Evolutionary conservation across 2,329 filamentous ascomycete genomes (phyloP), one percentile per base, ranked within the genome.

Genomic region (Aspergillus versicolor): DNA sequence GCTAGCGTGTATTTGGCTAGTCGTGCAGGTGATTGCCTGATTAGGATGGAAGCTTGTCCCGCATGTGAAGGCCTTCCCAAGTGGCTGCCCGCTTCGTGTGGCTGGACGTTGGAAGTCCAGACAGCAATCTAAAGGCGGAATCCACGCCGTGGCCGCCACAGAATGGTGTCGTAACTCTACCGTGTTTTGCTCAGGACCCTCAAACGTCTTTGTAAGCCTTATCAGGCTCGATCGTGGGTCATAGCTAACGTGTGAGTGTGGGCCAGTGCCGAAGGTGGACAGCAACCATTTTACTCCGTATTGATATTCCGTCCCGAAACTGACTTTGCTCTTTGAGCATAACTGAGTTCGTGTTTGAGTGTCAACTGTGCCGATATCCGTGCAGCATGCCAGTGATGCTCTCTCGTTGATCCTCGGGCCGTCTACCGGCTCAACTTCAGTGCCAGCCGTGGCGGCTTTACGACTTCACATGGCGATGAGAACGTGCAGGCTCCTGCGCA

Each of bases 331-430:
- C 27, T 9, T 30, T 30, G 27, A 4, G 27, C 8, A 11, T 30
- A 30, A 30, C 27, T 30, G 27, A 30, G 27, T 30, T 30, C 27
- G 27, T 11, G 8, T 30, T 30, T 30, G 27, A 30, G 27, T 30
- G 27, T 27, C 34, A 50, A 17, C 34, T 17, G 22, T 34, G 13
- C 19, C 30, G 41, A 38, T 17, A 34, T 13, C 41, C 30, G 19
- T n/a, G 11, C 8, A 19, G 19, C 34, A 21, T 8, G 17, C 45
- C 17, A 13, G 17, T 41, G 11, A 17, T 32, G 44, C 8, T 19
- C 15, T 13, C 30, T 38, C 48, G 37, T 52, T 46, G 32, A 47
- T 51, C 56, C 56, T 58, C 56, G 56, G 56, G 43, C 56, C 56
- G 32, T 27, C 32, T 41, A 30, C 34, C 40, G 22, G 43, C 41